Evolutionary conservation across 2,329 filamentous ascomycete genomes (phyloP), one percentile per base, ranked within the genome.

Genomic region (Cordyceps cateniannulata): DNA sequence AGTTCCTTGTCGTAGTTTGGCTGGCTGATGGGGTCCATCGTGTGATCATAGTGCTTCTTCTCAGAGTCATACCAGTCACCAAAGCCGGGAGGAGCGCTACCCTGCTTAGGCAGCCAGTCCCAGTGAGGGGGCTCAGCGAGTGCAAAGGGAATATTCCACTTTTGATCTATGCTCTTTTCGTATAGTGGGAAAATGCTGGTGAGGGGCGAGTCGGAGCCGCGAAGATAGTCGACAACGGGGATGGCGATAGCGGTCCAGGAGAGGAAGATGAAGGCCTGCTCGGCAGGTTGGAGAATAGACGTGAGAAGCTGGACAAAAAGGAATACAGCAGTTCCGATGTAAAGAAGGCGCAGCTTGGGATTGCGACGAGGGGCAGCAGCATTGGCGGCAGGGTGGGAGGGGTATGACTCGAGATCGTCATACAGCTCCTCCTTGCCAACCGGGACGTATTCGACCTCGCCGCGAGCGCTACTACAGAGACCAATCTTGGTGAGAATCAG

Each of bases 21-120:
- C n/a, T 77, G 69, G 51, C 72, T 75, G 45, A 77, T 42, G 0
- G 76, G 77, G 35, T 79, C 77, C 5, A 66, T 58, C 1, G 62
- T 64, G 4, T 73, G 68, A n/a, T 64, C 69, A 51, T 79, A 79
- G 51, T 73, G 72, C 2, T 63, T 52, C 22, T 60, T 32, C 1
- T 53, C 47, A 7, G 65, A 52, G 4, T 55, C 50, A 9, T 66
- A 69, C 70, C 69, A 73, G 32, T 75, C 71, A 32, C 70, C 67
- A 47, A 65, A 65, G 27, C 47, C 50, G 1, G 67, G 54, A 0
- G 58, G 59, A 12, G 22, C 50, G 9, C 5, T 29, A 8, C 70
- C 53, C 14, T 59, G 6, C 29, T 42, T 63, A 1, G 72, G 67
- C 1, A 75, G 64, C 70, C 70, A 72, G 38, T 52, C 40, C 35